These are phyloP conservation scores for Agastache rugosa DNA, from an alignment of 257 asterid species.

Conservation along the genomic window DNA sequence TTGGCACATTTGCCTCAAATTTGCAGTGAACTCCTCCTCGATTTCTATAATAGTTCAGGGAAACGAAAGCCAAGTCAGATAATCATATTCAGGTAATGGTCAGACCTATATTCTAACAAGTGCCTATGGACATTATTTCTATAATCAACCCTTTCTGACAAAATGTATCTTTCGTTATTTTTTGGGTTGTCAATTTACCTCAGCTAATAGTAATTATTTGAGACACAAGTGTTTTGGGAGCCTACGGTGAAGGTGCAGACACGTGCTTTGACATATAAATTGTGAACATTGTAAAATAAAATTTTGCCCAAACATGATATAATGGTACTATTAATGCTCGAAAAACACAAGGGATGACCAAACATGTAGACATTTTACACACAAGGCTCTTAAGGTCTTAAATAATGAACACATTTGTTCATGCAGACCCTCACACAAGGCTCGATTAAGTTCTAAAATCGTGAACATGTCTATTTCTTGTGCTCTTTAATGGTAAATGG, in stretches of 20 bases:
- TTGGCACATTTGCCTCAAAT: constrained; percentile 9
- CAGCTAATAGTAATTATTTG: not conserved
- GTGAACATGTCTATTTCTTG: no score
- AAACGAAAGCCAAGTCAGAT: constrained; percentile 88
- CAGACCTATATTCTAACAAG: not conserved
- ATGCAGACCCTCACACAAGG: not conserved
- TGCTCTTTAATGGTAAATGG: no score
- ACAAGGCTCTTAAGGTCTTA: not conserved
- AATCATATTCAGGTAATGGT: constrained; percentile 74
- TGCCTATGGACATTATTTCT: not conserved
- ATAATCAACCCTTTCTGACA: not conserved
- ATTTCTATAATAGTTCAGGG: constrained; percentile 74
- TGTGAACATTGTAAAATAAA: not conserved
- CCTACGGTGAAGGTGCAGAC: not conserved
- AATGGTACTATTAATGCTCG: no score
- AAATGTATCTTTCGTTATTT: not conserved
- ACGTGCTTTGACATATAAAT: not conserved
- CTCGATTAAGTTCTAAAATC: not conserved
- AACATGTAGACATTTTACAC: not conserved
- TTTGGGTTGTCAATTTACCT: not conserved
- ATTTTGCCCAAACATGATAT: not conserved
- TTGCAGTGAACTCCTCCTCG: constrained; percentile 78
- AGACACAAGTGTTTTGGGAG: not conserved
- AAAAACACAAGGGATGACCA: not conserved
- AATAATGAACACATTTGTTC: no score